Percentiles rank a stretch among this genome's conserved stretches.
phyloP scores from a whole-genome alignment of 2,329 filamentous ascomycete species.

The Aschersonia sp. region DNA sequence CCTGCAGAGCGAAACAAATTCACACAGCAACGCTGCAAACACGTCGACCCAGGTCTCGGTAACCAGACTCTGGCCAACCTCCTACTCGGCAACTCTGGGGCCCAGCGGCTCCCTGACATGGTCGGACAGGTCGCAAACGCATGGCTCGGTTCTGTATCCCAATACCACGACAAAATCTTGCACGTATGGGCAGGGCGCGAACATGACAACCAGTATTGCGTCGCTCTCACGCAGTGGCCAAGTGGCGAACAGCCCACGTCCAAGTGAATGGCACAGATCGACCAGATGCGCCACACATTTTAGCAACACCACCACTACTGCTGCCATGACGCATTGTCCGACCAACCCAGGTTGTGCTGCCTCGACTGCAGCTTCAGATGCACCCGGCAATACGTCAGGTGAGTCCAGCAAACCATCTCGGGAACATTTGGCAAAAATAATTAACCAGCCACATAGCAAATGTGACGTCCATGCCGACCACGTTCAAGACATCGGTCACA shows the following conservation, averaged over 20 bases:
- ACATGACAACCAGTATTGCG: neutral
- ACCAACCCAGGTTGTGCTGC: neutral
- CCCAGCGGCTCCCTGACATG: neutral
- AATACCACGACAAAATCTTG: neutral
- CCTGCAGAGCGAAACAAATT: neutral
- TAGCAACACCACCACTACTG: neutral
- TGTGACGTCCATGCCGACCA: conserved; percentile 1
- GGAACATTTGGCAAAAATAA: neutral
- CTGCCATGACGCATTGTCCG: neutral
- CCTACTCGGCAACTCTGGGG: conserved; percentile 12
- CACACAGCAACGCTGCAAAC: neutral
- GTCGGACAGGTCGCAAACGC: neutral
- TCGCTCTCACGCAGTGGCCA: neutral
- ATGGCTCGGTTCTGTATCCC: neutral
- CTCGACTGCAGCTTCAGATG: neutral
- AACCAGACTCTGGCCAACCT: neutral
- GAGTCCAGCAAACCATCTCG: neutral
- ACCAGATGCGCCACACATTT: neutral
- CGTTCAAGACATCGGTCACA: conserved; percentile 5
- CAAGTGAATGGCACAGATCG: neutral
- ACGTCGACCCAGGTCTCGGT: neutral
- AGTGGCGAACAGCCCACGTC: neutral
- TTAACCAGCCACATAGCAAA: neutral
- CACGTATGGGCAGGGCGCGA: neutral
- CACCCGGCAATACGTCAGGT: neutral